Conservation (phyloP, 768 basidiomycete species). For the Rhizopogon salebrosus region DNA sequence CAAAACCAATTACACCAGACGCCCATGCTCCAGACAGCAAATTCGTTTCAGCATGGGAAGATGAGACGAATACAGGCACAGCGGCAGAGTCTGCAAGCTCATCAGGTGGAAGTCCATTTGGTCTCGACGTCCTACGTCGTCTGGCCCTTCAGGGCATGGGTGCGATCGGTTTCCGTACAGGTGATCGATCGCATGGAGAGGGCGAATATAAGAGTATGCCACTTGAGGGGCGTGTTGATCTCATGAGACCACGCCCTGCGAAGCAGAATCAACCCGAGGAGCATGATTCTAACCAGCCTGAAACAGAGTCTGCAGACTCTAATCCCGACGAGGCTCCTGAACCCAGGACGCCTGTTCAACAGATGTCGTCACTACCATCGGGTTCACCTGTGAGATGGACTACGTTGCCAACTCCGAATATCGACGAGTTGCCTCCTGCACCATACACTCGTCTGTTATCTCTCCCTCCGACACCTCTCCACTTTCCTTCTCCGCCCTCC, state of each 20-base stretch:
- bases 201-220: constrained; percentile 81
- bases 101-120: constrained; percentile 24
- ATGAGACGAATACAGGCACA: constrained; percentile 11
- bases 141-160: constrained; percentile 26
- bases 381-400: constrained; percentile 37
- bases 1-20: constrained; percentile 38
- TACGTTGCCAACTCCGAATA: constrained; percentile 56
- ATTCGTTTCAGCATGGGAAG: constrained; percentile 77
- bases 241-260: constrained; percentile 52
- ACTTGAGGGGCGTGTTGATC: constrained; percentile 81
- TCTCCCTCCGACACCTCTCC: constrained; percentile 38
- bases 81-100: background rate
- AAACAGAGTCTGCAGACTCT: constrained; percentile 4
- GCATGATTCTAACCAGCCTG: constrained; percentile 1
- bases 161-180: constrained; percentile 6
- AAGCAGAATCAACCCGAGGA: constrained; percentile 14
- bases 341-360: constrained; percentile 35
- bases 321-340: constrained; percentile 18
- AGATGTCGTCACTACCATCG: constrained; percentile 24
- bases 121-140: constrained; percentile 36
- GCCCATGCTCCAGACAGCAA: constrained; percentile 57
- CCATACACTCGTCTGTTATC: constrained; percentile 47
- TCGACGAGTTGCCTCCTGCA: constrained; percentile 57
- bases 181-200: constrained; percentile 32
- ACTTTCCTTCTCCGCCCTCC: constrained; percentile 14